phyloP scores from a whole-genome alignment of 192 early-diverging fungal species.

The Coemansia sp. region DNA sequence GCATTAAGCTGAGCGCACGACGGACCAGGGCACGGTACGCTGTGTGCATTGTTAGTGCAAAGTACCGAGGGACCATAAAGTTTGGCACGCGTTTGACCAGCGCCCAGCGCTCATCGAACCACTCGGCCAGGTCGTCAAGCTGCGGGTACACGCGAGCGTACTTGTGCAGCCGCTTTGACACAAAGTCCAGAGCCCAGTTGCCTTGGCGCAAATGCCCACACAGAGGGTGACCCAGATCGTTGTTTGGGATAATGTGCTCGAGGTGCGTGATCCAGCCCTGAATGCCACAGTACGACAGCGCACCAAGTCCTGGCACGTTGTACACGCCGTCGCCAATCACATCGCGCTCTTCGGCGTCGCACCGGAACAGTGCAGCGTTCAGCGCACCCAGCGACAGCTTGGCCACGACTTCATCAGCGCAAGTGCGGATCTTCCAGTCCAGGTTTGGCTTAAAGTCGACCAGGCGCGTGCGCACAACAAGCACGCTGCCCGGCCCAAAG shows the following conservation, averaged over 20 bases:
- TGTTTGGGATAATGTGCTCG: constrained; percentile 72
- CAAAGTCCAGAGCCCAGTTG: constrained; percentile 89
- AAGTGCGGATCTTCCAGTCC: constrained; percentile 58
- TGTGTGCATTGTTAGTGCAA: constrained; percentile 75
- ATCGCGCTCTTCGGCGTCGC: constrained; percentile 85
- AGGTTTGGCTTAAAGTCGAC: constrained; percentile 56
- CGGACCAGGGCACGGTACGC: constrained; percentile 70
- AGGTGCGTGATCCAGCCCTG: constrained; percentile 89
- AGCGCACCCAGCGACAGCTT: constrained; percentile 66
- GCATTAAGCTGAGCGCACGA: constrained; percentile 64
- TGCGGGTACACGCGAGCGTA: constrained; percentile 26
- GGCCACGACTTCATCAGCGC: constrained; percentile 64
- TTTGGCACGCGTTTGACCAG: constrained; percentile 72
- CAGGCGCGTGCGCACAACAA: constrained; percentile 63
- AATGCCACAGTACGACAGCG: constrained; percentile 83
- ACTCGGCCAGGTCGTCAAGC: constrained; percentile 56
- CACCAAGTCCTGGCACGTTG: constrained; percentile 83
- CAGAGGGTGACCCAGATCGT: constrained; percentile 91
- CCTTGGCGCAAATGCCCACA: constrained; percentile 87
- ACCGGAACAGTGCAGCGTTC: constrained; percentile 83
- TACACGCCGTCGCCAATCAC: constrained; percentile 77
- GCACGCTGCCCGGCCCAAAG: constrained; percentile 87
- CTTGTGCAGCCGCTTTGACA: constrained; percentile 61
- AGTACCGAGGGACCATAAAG: constrained; percentile 91
- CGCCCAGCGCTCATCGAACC: constrained; percentile 72